A percentile compares a stretch with the other conserved stretches of the same genome.
Evolutionary conservation across 2,329 filamentous ascomycete genomes (phyloP).

Genomic region (Penicillium expansum): DNA sequence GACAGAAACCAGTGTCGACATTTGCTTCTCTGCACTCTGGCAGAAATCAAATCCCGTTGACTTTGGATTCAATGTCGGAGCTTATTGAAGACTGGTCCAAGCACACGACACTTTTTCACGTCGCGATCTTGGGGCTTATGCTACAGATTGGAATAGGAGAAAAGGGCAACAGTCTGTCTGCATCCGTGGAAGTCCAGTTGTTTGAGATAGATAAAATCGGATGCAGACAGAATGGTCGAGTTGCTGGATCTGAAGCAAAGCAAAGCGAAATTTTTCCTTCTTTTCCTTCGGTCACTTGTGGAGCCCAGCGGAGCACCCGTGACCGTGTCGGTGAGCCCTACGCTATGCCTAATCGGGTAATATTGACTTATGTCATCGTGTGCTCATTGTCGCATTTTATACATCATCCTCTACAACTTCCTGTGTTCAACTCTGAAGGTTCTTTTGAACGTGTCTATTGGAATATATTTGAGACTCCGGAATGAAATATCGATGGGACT

Average conservation of each 20-base stretch:
- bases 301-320: conserved; percentile 26
- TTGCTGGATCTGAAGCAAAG: conserved; percentile 5
- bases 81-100: conserved; percentile 16
- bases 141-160: conserved; percentile 11
- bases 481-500: background rate
- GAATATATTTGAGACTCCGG: background rate
- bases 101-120: conserved; percentile 24
- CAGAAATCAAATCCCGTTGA: background rate
- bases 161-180: conserved; percentile 19
- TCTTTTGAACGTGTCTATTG: background rate
- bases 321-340: conserved; percentile 19
- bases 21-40: conserved; percentile 17
- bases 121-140: conserved; percentile 5
- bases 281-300: conserved; percentile 16
- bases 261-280: conserved; percentile 22
- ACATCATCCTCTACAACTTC: background rate
- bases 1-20: conserved; percentile 18
- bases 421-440: background rate
- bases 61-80: conserved; percentile 11
- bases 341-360: conserved; percentile 13
- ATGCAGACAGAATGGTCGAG: conserved; percentile 18
- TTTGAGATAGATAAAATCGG: conserved; percentile 10
- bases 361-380: conserved; percentile 17
- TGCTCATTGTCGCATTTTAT: background rate
- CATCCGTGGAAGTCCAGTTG: conserved; percentile 16